These are phyloP conservation scores for Globisporangium alternatum DNA, from an alignment of 352 stramenopile genomes.

Conservation along the genomic window DNA sequence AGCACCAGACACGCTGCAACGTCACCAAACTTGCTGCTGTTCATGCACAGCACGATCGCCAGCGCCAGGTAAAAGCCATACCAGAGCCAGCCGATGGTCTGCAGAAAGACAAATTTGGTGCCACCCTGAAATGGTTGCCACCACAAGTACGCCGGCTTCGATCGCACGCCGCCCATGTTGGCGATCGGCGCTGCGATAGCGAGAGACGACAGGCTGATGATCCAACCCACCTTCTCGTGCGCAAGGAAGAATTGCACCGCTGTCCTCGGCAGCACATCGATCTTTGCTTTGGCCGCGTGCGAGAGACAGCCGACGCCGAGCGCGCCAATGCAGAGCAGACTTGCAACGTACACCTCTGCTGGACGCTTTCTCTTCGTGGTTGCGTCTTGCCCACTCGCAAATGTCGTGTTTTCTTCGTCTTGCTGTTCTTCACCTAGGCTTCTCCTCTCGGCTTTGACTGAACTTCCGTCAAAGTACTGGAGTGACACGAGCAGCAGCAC, in stretches of 20 bases:
- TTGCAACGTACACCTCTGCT: conserved; percentile 34
- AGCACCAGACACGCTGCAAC: conserved; percentile 26
- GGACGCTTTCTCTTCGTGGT: conserved; percentile 9
- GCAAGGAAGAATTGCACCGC: conserved; percentile 14
- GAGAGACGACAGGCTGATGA: conserved; percentile 32
- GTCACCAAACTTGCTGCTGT: conserved; percentile 28
- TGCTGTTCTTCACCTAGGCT: not conserved
- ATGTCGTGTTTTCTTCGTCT: not conserved
- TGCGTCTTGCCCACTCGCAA: not conserved
- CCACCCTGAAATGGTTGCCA: conserved; percentile 56
- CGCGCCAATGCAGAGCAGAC: conserved; percentile 27
- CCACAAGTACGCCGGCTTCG: conserved; percentile 26
- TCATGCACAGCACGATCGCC: conserved; percentile 40
- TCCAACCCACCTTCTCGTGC: conserved; percentile 41
- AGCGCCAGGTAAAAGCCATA: conserved; percentile 45
- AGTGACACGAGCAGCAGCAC: conserved; percentile 45
- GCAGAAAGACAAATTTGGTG: conserved; percentile 59
- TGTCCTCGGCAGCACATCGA: conserved; percentile 3
- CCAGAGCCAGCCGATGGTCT: conserved; percentile 59
- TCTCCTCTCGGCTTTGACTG: not conserved
- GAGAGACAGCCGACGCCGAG: conserved; percentile 26
- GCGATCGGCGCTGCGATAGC: conserved; percentile 33
- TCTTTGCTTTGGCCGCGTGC: conserved; percentile 15
- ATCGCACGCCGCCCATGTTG: conserved; percentile 38
- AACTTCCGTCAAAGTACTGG: conserved; percentile 33